Evolutionary conservation across 805 yeast genomes (phyloP).

Genomic region (Zygosaccharomyces pseudorouxii): DNA sequence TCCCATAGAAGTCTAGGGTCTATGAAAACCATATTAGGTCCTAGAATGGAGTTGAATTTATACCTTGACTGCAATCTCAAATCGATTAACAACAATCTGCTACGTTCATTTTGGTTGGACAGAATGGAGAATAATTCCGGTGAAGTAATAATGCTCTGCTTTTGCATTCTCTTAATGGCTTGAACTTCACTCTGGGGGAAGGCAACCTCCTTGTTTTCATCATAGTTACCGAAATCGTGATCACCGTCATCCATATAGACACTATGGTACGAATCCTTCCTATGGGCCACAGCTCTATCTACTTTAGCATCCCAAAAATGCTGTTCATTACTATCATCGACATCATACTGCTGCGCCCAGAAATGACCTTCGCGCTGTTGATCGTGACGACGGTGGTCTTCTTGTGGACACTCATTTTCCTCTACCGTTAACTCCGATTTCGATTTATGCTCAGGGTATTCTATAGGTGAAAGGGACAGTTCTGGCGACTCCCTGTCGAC

Average conservation of each 20-base stretch:
- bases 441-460: neutral
- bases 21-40: slow-evolving; percentile 37
- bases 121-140: slow-evolving; percentile 43
- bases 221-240: slow-evolving; percentile 14
- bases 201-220: neutral
- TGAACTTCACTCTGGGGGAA: slow-evolving; percentile 23
- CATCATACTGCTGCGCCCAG: neutral
- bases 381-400: slow-evolving; percentile 4
- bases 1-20: slow-evolving; percentile 38
- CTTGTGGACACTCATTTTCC: neutral
- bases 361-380: neutral
- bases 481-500: slow-evolving; percentile 11
- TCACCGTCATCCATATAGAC: slow-evolving; percentile 37
- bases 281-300: slow-evolving; percentile 24
- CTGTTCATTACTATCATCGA: neutral
- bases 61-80: slow-evolving; percentile 36
- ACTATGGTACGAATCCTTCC: slow-evolving; percentile 41
- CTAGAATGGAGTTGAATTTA: slow-evolving; percentile 36
- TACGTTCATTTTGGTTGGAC: slow-evolving; percentile 44
- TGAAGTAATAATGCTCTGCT: slow-evolving; percentile 51
- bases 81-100: slow-evolving; percentile 37
- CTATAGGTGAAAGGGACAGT: slow-evolving; percentile 7
- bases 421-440: neutral
- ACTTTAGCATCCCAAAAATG: slow-evolving; percentile 12
- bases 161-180: slow-evolving; percentile 28